A percentile compares a stretch with the other conserved stretches of the same genome.
Conservation (phyloP, 306 rosid genomes). For the Arachis stenosperma region DNA sequence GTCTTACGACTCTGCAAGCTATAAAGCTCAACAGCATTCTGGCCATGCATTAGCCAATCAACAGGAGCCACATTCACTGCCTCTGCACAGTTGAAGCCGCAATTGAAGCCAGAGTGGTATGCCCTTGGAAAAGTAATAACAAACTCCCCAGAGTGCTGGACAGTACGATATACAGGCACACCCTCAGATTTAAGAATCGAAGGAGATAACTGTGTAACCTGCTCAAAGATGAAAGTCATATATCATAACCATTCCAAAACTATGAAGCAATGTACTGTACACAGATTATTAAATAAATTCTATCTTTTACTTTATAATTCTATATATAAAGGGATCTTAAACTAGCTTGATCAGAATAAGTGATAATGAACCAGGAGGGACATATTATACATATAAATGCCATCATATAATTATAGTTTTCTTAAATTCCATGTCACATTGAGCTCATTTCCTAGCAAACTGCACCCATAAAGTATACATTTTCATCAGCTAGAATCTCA, state of each 20-base stretch:
- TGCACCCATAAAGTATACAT: neutral
- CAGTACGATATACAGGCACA: constrained; percentile 78
- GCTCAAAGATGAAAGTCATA: constrained; percentile 44
- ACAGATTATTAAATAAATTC: constrained; percentile 4
- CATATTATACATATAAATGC: neutral
- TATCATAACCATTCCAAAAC: constrained; percentile 29
- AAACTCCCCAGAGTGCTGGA: constrained; percentile 86
- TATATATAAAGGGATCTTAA: constrained; percentile 28
- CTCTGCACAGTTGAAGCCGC: constrained; percentile 98
- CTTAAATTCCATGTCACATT: neutral
- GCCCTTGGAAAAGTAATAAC: constrained; percentile 98
- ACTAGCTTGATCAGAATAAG: constrained; percentile 1
- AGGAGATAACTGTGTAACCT: constrained; percentile 98
- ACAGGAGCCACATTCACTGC: constrained; percentile 98
- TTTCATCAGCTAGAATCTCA: constrained; percentile 1
- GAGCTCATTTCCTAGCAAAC: constrained; percentile 3
- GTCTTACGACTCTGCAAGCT: constrained; percentile 84
- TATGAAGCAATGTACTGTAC: constrained; percentile 7
- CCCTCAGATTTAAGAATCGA: constrained; percentile 90
- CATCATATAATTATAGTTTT: constrained; percentile 13
- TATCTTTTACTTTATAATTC: constrained; percentile 4
- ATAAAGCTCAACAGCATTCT: constrained; percentile 89
- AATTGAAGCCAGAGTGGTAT: constrained; percentile 92
- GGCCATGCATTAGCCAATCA: constrained; percentile 97
- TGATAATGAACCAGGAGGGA: neutral